phyloP scores from a whole-genome alignment of 164 flowering plant species.

The Warburgia ugandensis region DNA sequence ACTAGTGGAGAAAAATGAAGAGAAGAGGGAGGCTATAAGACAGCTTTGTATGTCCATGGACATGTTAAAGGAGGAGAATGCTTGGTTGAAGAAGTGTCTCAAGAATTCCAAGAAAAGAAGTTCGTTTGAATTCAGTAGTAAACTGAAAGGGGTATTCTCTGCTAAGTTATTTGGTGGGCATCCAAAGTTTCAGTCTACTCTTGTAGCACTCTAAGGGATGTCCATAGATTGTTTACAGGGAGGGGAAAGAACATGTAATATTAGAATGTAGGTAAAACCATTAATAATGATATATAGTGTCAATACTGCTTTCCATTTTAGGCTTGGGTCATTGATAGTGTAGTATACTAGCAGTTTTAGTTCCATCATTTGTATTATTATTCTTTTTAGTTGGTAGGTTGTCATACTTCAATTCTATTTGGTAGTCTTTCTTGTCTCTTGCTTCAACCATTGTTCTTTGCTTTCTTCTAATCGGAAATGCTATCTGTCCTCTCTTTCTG shows the following conservation, averaged over 20 bases:
- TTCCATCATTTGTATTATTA: too few relatives aligned
- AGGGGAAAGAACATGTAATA: not conserved
- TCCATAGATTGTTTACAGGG: not conserved
- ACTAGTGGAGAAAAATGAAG: slow-evolving; percentile 63
- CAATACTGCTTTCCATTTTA: too few relatives aligned
- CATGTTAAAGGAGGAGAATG: slow-evolving; percentile 56
- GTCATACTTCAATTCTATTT: too few relatives aligned
- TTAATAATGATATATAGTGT: too few relatives aligned
- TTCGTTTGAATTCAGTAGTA: slow-evolving; percentile 27
- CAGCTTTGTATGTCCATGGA: slow-evolving; percentile 65
- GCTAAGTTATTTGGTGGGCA: slow-evolving; percentile 35
- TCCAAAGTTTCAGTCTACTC: slow-evolving; percentile 8
- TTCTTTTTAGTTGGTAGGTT: too few relatives aligned
- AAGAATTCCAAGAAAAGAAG: slow-evolving; percentile 29
- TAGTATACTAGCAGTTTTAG: too few relatives aligned
- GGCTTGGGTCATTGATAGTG: too few relatives aligned
- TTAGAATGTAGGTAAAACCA: not conserved
- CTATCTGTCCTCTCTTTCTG: too few relatives aligned
- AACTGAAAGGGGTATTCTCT: slow-evolving; percentile 29
- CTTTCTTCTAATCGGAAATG: too few relatives aligned
- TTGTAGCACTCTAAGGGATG: slow-evolving; percentile 7
- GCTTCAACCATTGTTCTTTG: too few relatives aligned
- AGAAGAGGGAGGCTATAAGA: slow-evolving; percentile 82
- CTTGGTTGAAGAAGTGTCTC: slow-evolving; percentile 26
- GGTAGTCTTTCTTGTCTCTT: too few relatives aligned